A percentile compares a stretch with the other conserved stretches of the same genome.
These are phyloP conservation scores for Dichotomocladium elegans DNA, from an alignment of 371 early-diverging fungal genomes.

Conservation along the genomic window DNA sequence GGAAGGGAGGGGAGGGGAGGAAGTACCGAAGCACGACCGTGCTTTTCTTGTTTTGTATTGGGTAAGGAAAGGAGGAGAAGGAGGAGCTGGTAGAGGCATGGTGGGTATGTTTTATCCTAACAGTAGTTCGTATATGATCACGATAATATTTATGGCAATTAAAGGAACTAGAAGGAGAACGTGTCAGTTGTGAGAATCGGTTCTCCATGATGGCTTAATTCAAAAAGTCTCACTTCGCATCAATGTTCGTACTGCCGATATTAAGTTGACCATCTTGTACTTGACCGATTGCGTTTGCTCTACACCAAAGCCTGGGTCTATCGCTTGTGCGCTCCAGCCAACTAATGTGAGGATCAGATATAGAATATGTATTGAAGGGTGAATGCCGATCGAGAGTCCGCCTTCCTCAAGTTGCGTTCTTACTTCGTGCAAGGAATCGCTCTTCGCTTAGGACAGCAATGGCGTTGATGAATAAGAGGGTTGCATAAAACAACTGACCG, in stretches of 20 bases:
- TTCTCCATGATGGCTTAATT: background rate
- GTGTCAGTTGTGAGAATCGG: background rate
- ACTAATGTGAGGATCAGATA: conserved; percentile 40
- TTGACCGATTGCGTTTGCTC: conserved; percentile 70
- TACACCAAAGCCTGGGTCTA: conserved; percentile 63
- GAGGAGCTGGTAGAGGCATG: conserved; percentile 1
- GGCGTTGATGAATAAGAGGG: conserved; percentile 84
- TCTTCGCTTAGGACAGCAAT: conserved; percentile 93
- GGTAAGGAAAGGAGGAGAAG: background rate
- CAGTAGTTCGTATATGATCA: conserved; percentile 83
- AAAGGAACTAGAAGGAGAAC: conserved; percentile 71
- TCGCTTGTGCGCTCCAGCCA: conserved; percentile 62
- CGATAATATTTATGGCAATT: conserved; percentile 74
- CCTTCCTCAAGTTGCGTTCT: conserved; percentile 9
- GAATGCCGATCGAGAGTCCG: background rate
- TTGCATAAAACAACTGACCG: conserved; percentile 74
- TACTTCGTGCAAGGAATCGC: conserved; percentile 92
- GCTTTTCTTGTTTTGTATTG: background rate
- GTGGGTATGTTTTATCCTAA: too few species aligned
- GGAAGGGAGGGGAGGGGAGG: background rate
- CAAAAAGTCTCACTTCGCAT: conserved; percentile 71
- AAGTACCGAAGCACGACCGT: background rate
- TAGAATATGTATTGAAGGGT: too few species aligned
- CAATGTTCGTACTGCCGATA: conserved; percentile 89
- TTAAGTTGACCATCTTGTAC: conserved; percentile 79